Base-by-base conservation (phyloP, 2,329 filamentous ascomycete species). In the Thermothelomyces thermophilus region DNA sequence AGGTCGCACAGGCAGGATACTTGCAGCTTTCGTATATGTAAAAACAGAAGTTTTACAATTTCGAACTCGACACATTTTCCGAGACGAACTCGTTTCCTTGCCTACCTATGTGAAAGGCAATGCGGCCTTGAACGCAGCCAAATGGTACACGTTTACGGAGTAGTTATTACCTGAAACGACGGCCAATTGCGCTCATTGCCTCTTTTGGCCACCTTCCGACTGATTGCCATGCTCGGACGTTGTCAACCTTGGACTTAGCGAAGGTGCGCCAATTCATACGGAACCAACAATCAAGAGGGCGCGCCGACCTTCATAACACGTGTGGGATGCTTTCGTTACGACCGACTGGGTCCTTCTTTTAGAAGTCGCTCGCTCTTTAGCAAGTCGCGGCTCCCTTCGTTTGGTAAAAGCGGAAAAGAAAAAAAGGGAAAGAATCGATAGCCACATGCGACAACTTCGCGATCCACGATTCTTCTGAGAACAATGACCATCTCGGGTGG, bases 141-240 rank as follows among this genome's bases (percentile, higher is more conserved):
- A 35, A 35, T 11, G 35, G 39, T 44, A 35, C 33, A 35, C 16
- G 35, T 41, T 34, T 36, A n/a, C n/a, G n/a, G n/a, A n/a, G n/a
- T n/a, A n/a, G n/a, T n/a, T n/a, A n/a, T n/a, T n/a, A 28, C 42
- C 19, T 46, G 28, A 40, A 42, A 31, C 24, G 19, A 37, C 22
- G 9, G 16, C 16, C n/a, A 13, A 16, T 51, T 42, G 16, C 46
- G 37, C 34, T 34, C 51, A 20, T 56, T 56, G 41, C 54, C 51
- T 39, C 37, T 52, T 56, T 56, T 34, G 54, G 46, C 49, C 39
- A 48, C 40, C 48, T 22, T 52, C 51, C 49, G 54, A 46, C n/a
- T 45, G 22, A 36, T 41, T 51, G 37, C 51, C 48, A 47, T 50
- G 46, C 46, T 31, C 2, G 53, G 50, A 41, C 33, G 41, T 49